Conservation (phyloP, 257 asterid species). For the Gardenia jasminoides region DNA sequence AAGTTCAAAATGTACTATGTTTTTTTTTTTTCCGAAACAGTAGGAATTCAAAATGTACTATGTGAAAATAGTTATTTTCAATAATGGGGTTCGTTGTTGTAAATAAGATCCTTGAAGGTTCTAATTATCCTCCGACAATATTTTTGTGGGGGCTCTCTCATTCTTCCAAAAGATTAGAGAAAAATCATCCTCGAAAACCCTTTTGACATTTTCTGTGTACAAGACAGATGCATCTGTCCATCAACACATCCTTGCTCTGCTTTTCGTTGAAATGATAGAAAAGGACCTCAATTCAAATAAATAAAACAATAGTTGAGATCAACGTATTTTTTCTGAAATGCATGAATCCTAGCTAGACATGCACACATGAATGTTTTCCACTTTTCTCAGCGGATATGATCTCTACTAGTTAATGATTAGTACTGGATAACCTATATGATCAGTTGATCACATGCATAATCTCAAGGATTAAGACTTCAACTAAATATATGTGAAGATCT, state of each 20-base stretch:
- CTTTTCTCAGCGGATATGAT: not conserved
- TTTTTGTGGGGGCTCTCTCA: not conserved
- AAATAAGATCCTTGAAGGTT: not conserved
- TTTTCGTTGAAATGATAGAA: constrained; percentile 36
- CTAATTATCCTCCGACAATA: not conserved
- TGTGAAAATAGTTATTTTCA: too few relatives aligned
- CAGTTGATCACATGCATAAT: not conserved
- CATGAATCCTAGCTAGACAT: constrained; percentile 5
- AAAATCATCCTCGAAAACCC: constrained; percentile 11
- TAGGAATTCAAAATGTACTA: too few relatives aligned
- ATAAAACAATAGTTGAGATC: constrained; percentile 1
- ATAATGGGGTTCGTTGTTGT: not conserved
- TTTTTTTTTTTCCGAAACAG: too few relatives aligned
- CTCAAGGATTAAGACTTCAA: not conserved
- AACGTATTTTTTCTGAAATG: not conserved
- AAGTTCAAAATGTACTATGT: too few relatives aligned
- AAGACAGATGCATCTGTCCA: constrained; percentile 25
- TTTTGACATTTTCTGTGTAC: constrained; percentile 10
- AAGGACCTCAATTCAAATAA: constrained; percentile 27
- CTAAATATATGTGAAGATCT: not conserved
- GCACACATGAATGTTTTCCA: not conserved
- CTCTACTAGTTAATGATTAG: not conserved
- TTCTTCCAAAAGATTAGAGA: not conserved
- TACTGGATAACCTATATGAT: too few relatives aligned
- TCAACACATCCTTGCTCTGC: constrained; percentile 26